Evolutionary conservation across 2,329 filamentous ascomycete species (phyloP), one percentile per base, ranked within the genome.

Genomic region (Calonectria hongkongensis): DNA sequence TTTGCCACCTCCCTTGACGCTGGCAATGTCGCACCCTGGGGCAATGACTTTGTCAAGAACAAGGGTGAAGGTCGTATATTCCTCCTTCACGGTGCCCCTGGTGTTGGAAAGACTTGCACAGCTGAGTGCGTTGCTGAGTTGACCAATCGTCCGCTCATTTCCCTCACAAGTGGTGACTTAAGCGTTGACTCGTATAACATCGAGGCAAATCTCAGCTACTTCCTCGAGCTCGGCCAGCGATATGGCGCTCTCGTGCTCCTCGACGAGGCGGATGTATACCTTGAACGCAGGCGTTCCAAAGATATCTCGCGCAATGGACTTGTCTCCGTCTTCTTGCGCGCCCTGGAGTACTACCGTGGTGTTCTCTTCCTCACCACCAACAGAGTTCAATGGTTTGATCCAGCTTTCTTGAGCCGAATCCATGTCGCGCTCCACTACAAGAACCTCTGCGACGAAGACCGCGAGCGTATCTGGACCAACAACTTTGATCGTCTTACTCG

Each of bases 251-350:
- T 91, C 7, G 85, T 91, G 8, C 84, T 92, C 3, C 84, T 92
- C 5, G 90, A 92, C 78, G 90, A 92, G 80, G 89, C 89, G 3
- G 90, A 92, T 68, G 89, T 91, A 21, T 92, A 90, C 80, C 87
- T 92, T 10, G 89, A 91, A 80, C 81, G 86, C 66, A 88, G 90
- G 2, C 82, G 82, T 2, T 78, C 83, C 27, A 81, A 77, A 33
- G 86, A 89, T 76, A 84, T 88, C 60, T 81, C 79, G 27, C 86
- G 86, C 71, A 89, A 89, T 78, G 86, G 85, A 0, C 82, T 89
- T 13, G 87, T 88, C 30, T 87, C 85, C 18, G 81, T 88, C 68
- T 88, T 89, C 80, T 80, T 89, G 28, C 85, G 87, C n/a, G 86
- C 86, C 0, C 84, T 89, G 67, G 87, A 89, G 80, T 89, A 89